A percentile compares a stretch with the other conserved stretches of the same genome.
These are phyloP conservation scores for Thalia dealbata DNA, from an alignment of 176 grass and related monocot species.

Conservation along the genomic window DNA sequence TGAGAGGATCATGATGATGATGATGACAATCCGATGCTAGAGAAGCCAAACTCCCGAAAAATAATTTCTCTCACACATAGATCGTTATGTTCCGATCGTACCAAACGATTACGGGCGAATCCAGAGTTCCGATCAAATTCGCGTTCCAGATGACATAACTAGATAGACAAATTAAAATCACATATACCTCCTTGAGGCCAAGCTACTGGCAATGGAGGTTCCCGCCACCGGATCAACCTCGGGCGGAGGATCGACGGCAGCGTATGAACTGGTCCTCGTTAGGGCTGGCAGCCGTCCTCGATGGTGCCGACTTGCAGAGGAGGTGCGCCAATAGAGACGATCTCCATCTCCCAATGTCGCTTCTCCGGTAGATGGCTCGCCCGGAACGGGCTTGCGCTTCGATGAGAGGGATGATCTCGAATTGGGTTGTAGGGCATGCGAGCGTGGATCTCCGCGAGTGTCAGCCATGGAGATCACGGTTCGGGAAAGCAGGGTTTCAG, in stretches of 20 bases:
- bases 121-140: neutral
- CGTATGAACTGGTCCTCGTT: conserved; percentile 19
- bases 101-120: neutral
- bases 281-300: neutral
- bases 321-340: neutral
- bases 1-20: neutral
- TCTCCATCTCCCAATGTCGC: conserved; percentile 26
- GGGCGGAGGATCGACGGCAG: conserved; percentile 35
- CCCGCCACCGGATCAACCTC: conserved; percentile 55
- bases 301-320: neutral
- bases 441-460: conserved; percentile 26
- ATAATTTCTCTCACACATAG: no score
- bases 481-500: neutral
- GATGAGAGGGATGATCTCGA: neutral
- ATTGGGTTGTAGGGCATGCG: conserved; percentile 5
- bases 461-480: conserved; percentile 27
- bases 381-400: conserved; percentile 38
- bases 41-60: no score
- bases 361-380: neutral
- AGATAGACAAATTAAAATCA: neutral
- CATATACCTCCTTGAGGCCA: neutral
- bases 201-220: conserved; percentile 31
- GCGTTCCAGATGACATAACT: neutral
- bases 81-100: no score
- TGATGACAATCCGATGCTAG: neutral